Conservation (phyloP, 2,329 filamentous ascomycete genomes). For the Trichoderma simmonsii region DNA sequence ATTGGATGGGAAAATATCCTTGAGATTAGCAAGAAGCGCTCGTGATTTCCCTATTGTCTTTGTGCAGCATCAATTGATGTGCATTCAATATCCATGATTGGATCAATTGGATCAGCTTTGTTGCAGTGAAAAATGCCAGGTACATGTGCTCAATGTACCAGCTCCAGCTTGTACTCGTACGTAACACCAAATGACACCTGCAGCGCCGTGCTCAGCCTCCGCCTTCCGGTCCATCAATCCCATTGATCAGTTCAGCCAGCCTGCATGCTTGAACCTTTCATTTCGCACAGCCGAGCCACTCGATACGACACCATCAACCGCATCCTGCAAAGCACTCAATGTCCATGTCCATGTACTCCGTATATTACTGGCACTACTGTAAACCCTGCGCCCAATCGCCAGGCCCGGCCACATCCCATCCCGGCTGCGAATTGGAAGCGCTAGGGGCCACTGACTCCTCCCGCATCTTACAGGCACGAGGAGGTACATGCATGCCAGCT, state of each 20-base stretch:
- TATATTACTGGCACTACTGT: background rate
- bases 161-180: background rate
- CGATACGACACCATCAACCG: background rate
- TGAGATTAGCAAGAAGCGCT: background rate
- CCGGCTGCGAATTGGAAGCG: background rate
- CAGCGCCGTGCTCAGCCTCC: background rate
- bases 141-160: background rate
- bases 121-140: background rate
- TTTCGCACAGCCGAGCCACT: slow-evolving; percentile 14
- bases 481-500: background rate
- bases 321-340: background rate
- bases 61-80: background rate
- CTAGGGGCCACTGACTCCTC: slow-evolving; percentile 8
- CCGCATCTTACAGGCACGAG: background rate
- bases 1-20: background rate
- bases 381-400: background rate
- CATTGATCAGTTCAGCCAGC: background rate
- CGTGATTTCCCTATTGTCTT: background rate
- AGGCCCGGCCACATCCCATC: slow-evolving; percentile 1
- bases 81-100: background rate
- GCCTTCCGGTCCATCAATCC: background rate
- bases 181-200: background rate
- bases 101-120: background rate
- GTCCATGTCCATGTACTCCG: background rate
- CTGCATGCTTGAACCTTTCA: slow-evolving; percentile 8